A percentile compares a stretch with the other conserved stretches of the same genome.
These are phyloP conservation scores for Yamadazyma insecticola DNA, from an alignment of 805 yeast species.

Conservation along the genomic window DNA sequence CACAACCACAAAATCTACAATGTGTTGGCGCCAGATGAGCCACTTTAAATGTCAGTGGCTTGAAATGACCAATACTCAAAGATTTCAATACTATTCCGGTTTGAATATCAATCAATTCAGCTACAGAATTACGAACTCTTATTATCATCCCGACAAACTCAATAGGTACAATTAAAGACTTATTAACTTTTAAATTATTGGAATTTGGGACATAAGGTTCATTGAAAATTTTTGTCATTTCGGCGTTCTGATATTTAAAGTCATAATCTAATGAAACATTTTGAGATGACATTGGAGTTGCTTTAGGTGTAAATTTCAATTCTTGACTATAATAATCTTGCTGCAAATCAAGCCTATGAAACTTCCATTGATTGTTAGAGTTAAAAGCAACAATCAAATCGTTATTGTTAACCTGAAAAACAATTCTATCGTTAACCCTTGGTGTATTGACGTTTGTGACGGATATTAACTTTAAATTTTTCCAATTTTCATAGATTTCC, in stretches of 20 bases:
- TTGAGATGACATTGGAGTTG: conserved; percentile 8
- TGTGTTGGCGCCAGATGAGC: conserved; percentile 84
- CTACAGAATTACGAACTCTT: conserved; percentile 49
- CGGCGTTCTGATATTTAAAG: too few relatives aligned
- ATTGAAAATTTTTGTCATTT: neutral
- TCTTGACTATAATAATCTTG: conserved; percentile 41
- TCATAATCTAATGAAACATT: conserved; percentile 8
- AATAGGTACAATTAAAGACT: conserved; percentile 46
- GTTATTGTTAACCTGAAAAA: conserved; percentile 47
- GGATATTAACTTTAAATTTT: conserved; percentile 29
- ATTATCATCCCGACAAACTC: conserved; percentile 75
- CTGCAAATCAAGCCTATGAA: conserved; percentile 45
- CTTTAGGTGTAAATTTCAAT: conserved; percentile 1
- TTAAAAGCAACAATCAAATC: conserved; percentile 58
- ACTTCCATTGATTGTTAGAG: conserved; percentile 63
- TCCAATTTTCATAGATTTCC: conserved; percentile 10
- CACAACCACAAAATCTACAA: conserved; percentile 89
- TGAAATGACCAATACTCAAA: conserved; percentile 59
- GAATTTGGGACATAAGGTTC: neutral
- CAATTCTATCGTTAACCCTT: conserved; percentile 67
- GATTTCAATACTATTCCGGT: conserved; percentile 67
- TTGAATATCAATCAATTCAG: conserved; percentile 72
- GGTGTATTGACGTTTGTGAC: conserved; percentile 63
- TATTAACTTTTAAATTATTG: conserved; percentile 17
- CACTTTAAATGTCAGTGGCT: conserved; percentile 56